Evolutionary conservation across 257 asterid genomes (phyloP), one percentile per base, ranked within the genome.

Genomic region (Handroanthus guayacan): DNA sequence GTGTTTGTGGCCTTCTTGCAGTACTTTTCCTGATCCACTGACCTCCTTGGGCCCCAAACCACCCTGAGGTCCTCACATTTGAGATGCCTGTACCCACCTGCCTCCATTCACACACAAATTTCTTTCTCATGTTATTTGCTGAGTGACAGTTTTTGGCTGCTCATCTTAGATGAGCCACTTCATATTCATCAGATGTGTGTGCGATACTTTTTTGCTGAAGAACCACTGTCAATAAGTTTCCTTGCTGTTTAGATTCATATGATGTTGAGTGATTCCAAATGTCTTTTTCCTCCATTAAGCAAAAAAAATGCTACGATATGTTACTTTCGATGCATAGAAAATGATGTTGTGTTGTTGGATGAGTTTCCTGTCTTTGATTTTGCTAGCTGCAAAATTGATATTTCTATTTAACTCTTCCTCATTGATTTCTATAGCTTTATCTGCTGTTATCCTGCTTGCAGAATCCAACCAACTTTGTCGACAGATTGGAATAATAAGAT

Each of bases 401-500:
- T 36, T 2, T 14, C 7, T 16, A 20, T n/a, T 11, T 47, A 1
- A 9, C 10, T 64, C 16, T 44, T n/a, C 12, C 41, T 64, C 36
- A 12, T 64, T 39, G 55, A 20, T 3, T 48, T 31, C 14, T 69
- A 51, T 13, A 50, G 75, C 36, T 16, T 68, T 9, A 43, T 58
- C 20, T 20, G 9, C 38, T 9, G 36, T 43, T 37, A 25, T 25
- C 39, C 10, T 37, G 45, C 14, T 58, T 70, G 78, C 86, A 82
- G 83, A 64, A 43, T 57, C 48, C 76, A 64, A 61, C 65, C 80
- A 64, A 75, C 82, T 70, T 43, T 36, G 5, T 69, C 79, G n/a
- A 76, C 80, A 17, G 72, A 75, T 58, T 11, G 54, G 80, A 72
- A 62, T 43, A 64, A 70, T 11, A 81, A 79, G 86, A 70, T 68